Conservation (phyloP, 352 stramenopile species). For the Plasmopara viticola region DNA sequence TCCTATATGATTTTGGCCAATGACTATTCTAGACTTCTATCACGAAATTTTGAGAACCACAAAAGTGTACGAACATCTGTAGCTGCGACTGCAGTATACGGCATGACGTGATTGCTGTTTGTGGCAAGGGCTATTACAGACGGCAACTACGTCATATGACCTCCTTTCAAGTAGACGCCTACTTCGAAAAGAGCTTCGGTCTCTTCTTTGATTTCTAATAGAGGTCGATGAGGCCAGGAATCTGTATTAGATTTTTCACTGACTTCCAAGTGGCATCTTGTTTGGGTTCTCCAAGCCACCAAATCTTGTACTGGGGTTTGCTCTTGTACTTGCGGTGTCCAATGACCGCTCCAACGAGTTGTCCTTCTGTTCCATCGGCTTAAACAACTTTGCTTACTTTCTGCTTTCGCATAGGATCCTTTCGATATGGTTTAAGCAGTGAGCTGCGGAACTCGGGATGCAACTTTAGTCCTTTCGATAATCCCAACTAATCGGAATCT, state of each 20-base stretch:
- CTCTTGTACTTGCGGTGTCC: neutral
- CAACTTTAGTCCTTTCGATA: constrained; percentile 2
- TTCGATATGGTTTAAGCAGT: neutral
- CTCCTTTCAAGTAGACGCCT: neutral
- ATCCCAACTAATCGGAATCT: neutral
- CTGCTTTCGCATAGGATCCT: neutral
- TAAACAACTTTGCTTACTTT: neutral
- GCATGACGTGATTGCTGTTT: too few relatives aligned
- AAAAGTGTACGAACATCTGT: too few relatives aligned
- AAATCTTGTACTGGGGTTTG: constrained; percentile 1
- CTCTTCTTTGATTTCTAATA: neutral
- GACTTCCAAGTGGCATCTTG: neutral
- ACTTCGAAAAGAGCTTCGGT: neutral
- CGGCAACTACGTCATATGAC: too few relatives aligned
- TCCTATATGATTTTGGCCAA: too few relatives aligned
- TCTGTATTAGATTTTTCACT: neutral
- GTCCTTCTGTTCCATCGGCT: constrained; percentile 1
- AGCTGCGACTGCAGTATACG: too few relatives aligned
- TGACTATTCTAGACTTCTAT: too few relatives aligned
- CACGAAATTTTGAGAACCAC: too few relatives aligned
- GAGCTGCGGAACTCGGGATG: constrained; percentile 1
- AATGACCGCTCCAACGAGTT: neutral
- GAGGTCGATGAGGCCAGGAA: neutral
- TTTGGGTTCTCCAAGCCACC: neutral
- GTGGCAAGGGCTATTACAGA: too few relatives aligned